phyloP scores from a whole-genome alignment of 1,139 yeast genomes.

The Taphrina flavorubra region DNA sequence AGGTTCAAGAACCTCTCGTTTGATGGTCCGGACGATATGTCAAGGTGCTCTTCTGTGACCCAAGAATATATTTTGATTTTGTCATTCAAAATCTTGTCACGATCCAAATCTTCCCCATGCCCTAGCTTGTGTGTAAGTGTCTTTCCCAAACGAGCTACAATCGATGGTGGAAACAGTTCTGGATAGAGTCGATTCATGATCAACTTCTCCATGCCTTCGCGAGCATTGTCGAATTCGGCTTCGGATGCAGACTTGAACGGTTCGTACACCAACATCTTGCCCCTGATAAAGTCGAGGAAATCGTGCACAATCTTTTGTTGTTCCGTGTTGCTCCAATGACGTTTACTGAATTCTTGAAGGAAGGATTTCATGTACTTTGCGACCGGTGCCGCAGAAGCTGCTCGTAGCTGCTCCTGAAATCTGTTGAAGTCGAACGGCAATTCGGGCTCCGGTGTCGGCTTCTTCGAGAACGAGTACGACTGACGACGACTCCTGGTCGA shows the following conservation, averaged over 20 bases:
- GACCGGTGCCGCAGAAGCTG: conserved; percentile 83
- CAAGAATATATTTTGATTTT: conserved; percentile 73
- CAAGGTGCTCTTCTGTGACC: conserved; percentile 80
- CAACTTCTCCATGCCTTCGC: conserved; percentile 91
- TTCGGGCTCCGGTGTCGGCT: conserved; percentile 47
- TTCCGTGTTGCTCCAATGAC: conserved; percentile 75
- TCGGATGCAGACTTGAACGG: conserved; percentile 76
- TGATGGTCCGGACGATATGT: conserved; percentile 54
- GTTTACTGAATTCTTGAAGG: conserved; percentile 72
- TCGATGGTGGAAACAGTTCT: conserved; percentile 80
- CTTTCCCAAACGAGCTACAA: conserved; percentile 54
- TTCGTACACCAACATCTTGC: conserved; percentile 63
- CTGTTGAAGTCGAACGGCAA: conserved; percentile 77
- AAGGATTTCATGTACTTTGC: conserved; percentile 75
- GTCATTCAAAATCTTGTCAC: conserved; percentile 63
- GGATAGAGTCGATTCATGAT: conserved; percentile 84
- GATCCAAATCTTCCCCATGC: conserved; percentile 65
- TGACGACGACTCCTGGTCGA: conserved; percentile 29
- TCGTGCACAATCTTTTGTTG: conserved; percentile 77
- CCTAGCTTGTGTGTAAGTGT: conserved; percentile 49
- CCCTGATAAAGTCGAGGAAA: conserved; percentile 72
- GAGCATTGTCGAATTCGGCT: conserved; percentile 69
- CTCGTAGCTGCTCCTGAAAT: conserved; percentile 73
- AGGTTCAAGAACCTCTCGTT: conserved; percentile 65
- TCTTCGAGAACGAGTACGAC: conserved; percentile 35